A percentile compares a stretch with the other conserved stretches of the same genome.
These are phyloP conservation scores for Geotrichum klebahnii DNA, from an alignment of 1,139 yeast genomes.

Conservation along the genomic window DNA sequence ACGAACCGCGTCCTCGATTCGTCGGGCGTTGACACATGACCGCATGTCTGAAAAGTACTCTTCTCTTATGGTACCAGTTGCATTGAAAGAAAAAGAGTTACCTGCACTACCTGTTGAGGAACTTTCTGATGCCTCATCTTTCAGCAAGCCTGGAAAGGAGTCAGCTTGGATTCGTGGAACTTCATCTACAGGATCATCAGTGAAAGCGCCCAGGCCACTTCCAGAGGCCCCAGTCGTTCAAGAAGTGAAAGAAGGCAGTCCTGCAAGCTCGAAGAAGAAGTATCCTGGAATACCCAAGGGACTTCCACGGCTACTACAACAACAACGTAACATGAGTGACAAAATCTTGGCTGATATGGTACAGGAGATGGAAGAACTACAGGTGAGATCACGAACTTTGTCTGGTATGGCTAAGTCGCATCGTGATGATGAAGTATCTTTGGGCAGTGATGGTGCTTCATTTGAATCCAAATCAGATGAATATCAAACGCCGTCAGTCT, in stretches of 20 bases:
- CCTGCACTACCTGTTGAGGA: not conserved
- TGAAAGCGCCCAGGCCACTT: conserved; percentile 14
- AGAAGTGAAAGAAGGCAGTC: not conserved
- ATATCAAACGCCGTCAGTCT: not conserved
- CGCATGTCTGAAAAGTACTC: conserved; percentile 24
- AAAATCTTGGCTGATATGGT: conserved; percentile 33
- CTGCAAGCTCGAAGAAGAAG: not conserved
- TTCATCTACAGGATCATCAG: not conserved
- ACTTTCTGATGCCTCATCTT: not conserved
- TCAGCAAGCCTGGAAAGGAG: conserved; percentile 8
- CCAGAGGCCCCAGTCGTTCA: conserved; percentile 13
- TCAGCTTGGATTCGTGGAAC: conserved; percentile 10
- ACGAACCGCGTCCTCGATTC: conserved; percentile 21
- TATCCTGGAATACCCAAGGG: not conserved
- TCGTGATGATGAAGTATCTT: not conserved
- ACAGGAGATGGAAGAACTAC: conserved; percentile 33
- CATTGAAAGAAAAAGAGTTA: not conserved
- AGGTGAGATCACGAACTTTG: conserved; percentile 25
- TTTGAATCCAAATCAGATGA: not conserved
- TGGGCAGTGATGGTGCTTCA: not conserved
- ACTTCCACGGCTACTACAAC: conserved; percentile 15
- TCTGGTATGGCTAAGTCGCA: conserved; percentile 14
- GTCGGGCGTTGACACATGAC: conserved; percentile 23
- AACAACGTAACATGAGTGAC: conserved; percentile 29
- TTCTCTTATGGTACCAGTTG: conserved; percentile 16